phyloP scores from a whole-genome alignment of 257 asterid species.

The Thymus mandschuricus region DNA sequence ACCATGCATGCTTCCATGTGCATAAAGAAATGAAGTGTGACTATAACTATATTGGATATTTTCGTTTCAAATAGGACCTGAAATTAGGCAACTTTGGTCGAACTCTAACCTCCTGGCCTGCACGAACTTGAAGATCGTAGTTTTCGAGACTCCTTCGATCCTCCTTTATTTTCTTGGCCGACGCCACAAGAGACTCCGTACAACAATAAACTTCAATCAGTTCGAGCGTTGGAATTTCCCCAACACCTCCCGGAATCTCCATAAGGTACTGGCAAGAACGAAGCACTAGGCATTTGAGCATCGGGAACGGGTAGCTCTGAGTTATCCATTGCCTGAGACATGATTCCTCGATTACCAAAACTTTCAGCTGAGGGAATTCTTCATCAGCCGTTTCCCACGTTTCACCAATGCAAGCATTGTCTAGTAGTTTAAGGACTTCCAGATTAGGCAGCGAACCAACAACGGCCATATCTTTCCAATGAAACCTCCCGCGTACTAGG shows the following conservation, averaged over 20 bases:
- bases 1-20: no score
- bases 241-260: neutral
- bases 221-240: neutral
- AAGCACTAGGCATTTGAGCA: neutral
- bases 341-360: neutral
- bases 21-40: no score
- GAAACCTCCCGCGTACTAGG: neutral
- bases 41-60: no score
- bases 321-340: neutral
- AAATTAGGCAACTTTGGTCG: neutral
- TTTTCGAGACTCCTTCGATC: neutral
- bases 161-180: neutral
- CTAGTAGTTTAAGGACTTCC: neutral
- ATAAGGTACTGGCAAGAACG: neutral
- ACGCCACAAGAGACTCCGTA: neutral
- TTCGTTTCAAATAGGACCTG: no score
- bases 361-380: neutral
- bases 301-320: neutral
- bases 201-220: neutral
- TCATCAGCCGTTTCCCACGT: neutral
- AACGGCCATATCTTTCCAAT: neutral
- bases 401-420: neutral
- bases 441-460: constrained; percentile 1
- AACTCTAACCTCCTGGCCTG: neutral
- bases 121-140: neutral